Base-by-base conservation (phyloP, 2,329 filamentous ascomycete species). In the Aciculosporium take region DNA sequence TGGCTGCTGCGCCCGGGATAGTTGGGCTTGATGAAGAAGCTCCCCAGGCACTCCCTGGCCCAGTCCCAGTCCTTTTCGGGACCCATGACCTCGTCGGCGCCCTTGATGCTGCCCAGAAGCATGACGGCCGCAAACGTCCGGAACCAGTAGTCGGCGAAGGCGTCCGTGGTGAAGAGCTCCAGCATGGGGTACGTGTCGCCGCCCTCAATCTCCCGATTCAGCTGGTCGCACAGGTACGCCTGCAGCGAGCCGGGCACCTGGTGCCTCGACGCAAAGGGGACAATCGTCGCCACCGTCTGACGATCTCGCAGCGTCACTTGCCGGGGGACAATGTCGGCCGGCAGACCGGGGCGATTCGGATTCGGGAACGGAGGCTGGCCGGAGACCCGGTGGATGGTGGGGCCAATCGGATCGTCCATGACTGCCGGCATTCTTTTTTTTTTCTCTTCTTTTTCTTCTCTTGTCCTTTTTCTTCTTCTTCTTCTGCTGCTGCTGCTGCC, bases 1-100 rank as follows among this genome's bases (percentile, higher is more conserved):
- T 94, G 87, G 60, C 83, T 91, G 63, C 84, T 91, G 44, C 87
- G 74, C 37, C 87, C 87, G 0, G 87, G 86, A 59, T 94, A 94
- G 61, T 94, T 94, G 37, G 87, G 86, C 65, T 91, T 88, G 69
- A 94, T 84, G 63, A 91, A 93, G 63, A 94, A 94, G 63, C 84
- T 93, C 43, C 87, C 87, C 33, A 94, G 66, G 53, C 86, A 94
- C 53, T 82, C 72, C 54, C 79, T 79, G 49, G 77, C 74, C 86
- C 87, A 94, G 60, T 89, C 83, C 49, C 69, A 67, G 60, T 70
- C 61, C 62, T 78, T n/a, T n/a, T n/a, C n/a, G n/a, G n/a, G n/a
- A n/a, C n/a, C 62, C 51, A 69, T 53, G 45, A 74, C 61, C 43
- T 80, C 76, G 41, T 76, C 71, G 21, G 73, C 65, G 43, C 69